These are phyloP conservation scores for Martensiomyces pterosporus DNA, from an alignment of 192 early-diverging fungal species.

Conservation along the genomic window DNA sequence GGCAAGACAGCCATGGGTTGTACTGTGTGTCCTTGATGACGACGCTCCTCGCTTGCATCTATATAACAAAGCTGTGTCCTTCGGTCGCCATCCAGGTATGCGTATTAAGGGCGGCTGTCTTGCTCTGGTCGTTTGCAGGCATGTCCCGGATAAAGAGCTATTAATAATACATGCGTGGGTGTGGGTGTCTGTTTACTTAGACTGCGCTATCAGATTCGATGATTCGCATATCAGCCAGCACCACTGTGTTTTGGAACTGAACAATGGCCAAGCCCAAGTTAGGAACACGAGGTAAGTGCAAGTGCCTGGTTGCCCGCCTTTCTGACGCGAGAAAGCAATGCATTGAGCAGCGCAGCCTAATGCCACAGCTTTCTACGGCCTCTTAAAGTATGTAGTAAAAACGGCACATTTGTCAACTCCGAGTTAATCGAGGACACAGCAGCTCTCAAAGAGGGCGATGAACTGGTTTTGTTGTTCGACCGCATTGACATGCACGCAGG, in stretches of 20 bases:
- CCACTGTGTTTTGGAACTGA: slow-evolving; percentile 25
- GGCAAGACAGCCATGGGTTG: slow-evolving; percentile 10
- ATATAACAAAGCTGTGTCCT: slow-evolving; percentile 6
- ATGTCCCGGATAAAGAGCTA: too few species aligned
- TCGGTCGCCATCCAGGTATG: slow-evolving; percentile 35
- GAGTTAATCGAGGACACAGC: slow-evolving; percentile 5
- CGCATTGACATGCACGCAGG: slow-evolving; percentile 4
- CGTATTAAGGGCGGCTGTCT: too few species aligned
- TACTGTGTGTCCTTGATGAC: slow-evolving; percentile 21
- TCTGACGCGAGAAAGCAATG: too few species aligned
- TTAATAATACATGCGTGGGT: too few species aligned
- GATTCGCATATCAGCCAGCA: slow-evolving; percentile 33
- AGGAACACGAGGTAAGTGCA: slow-evolving; percentile 15
- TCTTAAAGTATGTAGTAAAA: background rate
- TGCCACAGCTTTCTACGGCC: too few species aligned
- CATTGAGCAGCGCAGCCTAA: too few species aligned
- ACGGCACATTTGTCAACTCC: slow-evolving; percentile 42
- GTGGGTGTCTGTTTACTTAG: background rate
- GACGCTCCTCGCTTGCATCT: too few species aligned
- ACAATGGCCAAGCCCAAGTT: slow-evolving; percentile 9
- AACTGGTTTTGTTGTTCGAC: slow-evolving; percentile 35
- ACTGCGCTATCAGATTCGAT: slow-evolving; percentile 20
- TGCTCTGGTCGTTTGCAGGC: too few species aligned
- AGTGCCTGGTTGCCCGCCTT: too few species aligned
- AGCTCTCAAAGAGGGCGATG: slow-evolving; percentile 23